phyloP scores from a whole-genome alignment of 306 rosid species.

The Erythrophleum fordii region DNA sequence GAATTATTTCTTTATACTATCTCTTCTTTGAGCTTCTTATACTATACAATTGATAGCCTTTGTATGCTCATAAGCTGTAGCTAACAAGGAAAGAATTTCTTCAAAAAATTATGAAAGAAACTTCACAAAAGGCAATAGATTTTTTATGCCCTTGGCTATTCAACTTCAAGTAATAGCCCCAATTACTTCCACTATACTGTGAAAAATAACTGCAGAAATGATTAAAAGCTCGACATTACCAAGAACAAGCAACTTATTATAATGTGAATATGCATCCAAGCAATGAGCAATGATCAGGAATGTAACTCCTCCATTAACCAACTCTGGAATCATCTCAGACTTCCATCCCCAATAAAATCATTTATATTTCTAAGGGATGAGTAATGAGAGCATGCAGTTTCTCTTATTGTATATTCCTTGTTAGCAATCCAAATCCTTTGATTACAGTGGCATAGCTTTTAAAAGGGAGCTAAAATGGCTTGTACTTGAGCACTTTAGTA shows the following conservation, averaged over 20 bases:
- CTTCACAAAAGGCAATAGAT: conserved; percentile 5
- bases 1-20: background rate
- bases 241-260: conserved; percentile 17
- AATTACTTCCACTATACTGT: conserved; percentile 15
- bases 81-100: background rate
- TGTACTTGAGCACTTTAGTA: conserved; percentile 5
- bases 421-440: conserved; percentile 26
- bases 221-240: conserved; percentile 1
- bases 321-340: background rate
- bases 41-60: conserved; percentile 15
- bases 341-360: conserved; percentile 6
- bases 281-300: conserved; percentile 15
- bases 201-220: background rate
- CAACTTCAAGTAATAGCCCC: conserved; percentile 21
- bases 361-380: background rate
- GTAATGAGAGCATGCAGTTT: background rate
- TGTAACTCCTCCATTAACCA: conserved; percentile 29
- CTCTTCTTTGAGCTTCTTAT: conserved; percentile 28
- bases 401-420: conserved; percentile 22
- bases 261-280: background rate
- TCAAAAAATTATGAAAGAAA: background rate
- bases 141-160: conserved; percentile 17
- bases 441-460: conserved; percentile 12
- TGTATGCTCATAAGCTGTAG: conserved; percentile 16
- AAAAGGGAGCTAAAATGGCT: conserved; percentile 25